Evolutionary conservation across 495 filamentous ascomycete genomes (phyloP), one percentile per base, ranked within the genome.

Genomic region (Xylaria intraflava): DNA sequence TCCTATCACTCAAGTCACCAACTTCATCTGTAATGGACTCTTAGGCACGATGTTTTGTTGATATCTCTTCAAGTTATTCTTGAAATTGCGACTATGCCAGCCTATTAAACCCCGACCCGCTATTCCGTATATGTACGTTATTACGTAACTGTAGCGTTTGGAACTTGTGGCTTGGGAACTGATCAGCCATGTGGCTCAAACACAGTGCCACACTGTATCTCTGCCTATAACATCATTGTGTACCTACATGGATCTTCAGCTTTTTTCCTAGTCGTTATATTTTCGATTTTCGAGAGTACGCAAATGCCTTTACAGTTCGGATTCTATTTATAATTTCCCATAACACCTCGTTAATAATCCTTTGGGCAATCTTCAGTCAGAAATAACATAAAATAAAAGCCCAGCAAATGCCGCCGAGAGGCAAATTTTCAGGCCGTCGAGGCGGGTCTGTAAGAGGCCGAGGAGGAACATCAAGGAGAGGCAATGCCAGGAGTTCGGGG

Each of bases 401-500:
- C 16, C 22, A 16, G 3, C 7, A 39, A 16, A 65, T 65, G 62
- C 51, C 51, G 26, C 46, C 51, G 8, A 56, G 52, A 51, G 61
- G 62, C 8, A 62, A 56, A 59, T 64, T 62, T 42, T 49, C 64
- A 53, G 56, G 58, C 19, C 53, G 46, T 26, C 48, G 62, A 26
- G 57, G 59, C 33, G 57, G 59, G 7, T 53, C 60, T 31, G 31
- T 46, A 31, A 65, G 55, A 57, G 64, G 71, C 30, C 60, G 60
- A 36, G 60, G 55, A 20, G 47, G 65, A 46, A 61, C 56, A 59
- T 69, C 70, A 31, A 68, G 72, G 42, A 68, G 72, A 33, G 58
- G 59, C 39, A 60, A 62, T 31, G 61, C 49, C 22, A 59, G 59
- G n/a, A 17, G 48, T 2, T 58, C 40, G 38, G 38, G 48, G 9